Conservation (phyloP, 345 rosid genomes). For the Euclidium syriacum region DNA sequence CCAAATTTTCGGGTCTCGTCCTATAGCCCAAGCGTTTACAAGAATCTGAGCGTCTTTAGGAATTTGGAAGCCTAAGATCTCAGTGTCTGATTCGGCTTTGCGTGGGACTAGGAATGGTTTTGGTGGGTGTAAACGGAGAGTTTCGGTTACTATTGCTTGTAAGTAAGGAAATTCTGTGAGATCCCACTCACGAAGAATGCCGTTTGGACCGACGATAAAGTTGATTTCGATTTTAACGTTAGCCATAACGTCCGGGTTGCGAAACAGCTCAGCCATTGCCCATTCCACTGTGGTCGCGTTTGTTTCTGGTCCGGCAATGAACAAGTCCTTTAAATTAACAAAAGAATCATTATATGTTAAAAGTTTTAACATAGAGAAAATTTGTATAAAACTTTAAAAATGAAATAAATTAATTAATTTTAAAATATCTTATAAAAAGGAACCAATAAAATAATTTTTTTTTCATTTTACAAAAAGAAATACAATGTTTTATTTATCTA, state of each 20-base stretch:
- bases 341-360: background rate
- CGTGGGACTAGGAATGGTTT: constrained; percentile 14
- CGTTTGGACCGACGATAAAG: constrained; percentile 20
- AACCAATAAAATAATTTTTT: too few relatives aligned
- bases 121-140: constrained; percentile 25
- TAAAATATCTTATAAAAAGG: too few relatives aligned
- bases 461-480: too few relatives aligned
- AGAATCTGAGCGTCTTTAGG: constrained; percentile 17
- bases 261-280: constrained; percentile 62
- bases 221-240: constrained; percentile 48
- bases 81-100: constrained; percentile 4
- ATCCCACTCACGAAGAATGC: background rate
- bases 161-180: background rate
- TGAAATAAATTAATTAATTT: too few relatives aligned
- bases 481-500: too few relatives aligned
- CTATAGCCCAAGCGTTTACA: constrained; percentile 32
- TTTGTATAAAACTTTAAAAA: too few relatives aligned
- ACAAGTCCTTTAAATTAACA: constrained; percentile 45
- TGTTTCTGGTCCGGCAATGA: constrained; percentile 57
- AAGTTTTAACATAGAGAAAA: too few relatives aligned
- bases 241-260: constrained; percentile 36
- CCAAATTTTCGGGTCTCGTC: constrained; percentile 33
- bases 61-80: constrained; percentile 6
- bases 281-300: constrained; percentile 60
- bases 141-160: constrained; percentile 19